Evolutionary conservation across 1,284 basidiomycete species (phyloP), one percentile per base, ranked within the genome.

Genomic region (Rhodotorula sp.): DNA sequence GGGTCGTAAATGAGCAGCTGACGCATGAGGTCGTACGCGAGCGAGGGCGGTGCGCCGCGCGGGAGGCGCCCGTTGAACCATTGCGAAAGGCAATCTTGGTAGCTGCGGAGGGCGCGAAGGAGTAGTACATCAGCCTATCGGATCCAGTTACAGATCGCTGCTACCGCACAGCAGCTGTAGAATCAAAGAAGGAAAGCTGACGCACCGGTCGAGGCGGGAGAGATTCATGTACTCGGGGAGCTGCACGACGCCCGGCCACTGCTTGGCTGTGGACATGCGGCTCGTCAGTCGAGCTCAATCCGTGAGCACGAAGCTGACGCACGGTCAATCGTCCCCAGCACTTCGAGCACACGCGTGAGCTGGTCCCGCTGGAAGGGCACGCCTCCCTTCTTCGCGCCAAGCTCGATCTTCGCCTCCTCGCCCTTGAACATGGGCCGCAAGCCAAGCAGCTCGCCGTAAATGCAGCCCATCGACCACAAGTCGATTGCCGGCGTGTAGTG

Each of bases 371-470:
- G 95, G 80, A 97, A 97, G 0, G 94, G 95, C 0, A 97, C 89
- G 29, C 79, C 77, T 29, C 77, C 72, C 41, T 76, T 75, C 68
- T 76, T 76, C 29, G 64, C 74, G 90, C 92, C 85, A 87, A 88
- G 80, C 74, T 97, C 94, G 70, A 97, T 83, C 82, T 98, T 98
- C 12, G 95, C 96, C 82, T 99, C 97, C 81, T 99, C 97, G 22
- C 97, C 97, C 51, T 99, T 99, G 85, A 99, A 99, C 77, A 99
- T 97, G 0, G 97, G 97, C 17, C 96, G 84, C 27, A 98, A 83
- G 69, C 92, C 94, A 0, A 97, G 87, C 32, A 99, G 84, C 81
- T 99, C 97, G 5, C 95, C 97, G 83, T 96, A 90, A 66, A 99
- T 97, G 80, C 96, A 99, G 0, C 95, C 96, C 5, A 97, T 89